Evolutionary conservation across 345 rosid species (phyloP), one percentile per base, ranked within the genome.

Genomic region (Arabidopsis arenosa): DNA sequence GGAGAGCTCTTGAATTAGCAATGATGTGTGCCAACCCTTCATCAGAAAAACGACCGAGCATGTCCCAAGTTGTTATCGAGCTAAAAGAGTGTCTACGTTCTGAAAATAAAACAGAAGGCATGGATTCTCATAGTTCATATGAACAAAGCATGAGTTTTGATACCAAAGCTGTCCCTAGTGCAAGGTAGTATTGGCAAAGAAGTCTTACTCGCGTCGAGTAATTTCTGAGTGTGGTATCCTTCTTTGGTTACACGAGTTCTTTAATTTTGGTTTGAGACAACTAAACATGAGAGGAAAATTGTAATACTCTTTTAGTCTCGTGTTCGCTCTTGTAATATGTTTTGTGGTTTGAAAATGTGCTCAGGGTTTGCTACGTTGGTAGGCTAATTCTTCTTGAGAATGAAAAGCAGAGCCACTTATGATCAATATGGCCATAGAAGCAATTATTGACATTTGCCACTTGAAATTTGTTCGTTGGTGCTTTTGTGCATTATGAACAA

Each of bases 1-100:
- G 87, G 89, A 85, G 73, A 68, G 74, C 62, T 2, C 49, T 84
- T 44, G 86, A 87, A 71, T 39, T 82, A 9, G 87, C 91, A 28
- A 70, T 82, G 85, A 9, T 75, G n/a, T 84, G 86, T 33, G 63
- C 81, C 3, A 70, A 68, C 44, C 44, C 68, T 54, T 40, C 69
- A 4, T 51, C 78, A 1, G 65, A 43, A 1, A 73, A 45, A 41
- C 48, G 89, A 68, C 91, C 89, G 30, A 63, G 33, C 53, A 85
- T 85, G 82, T 84, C 72, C 37, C 40, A 75, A 0, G 67, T 85
- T 23, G 70, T 84, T 23, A 1, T 4, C 21, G 87, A 70, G 10
- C 33, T 85, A 33, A 80, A 73, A 47, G 83, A 79, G 14, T 84
- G 85, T 49, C 57, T 78, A 7, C 11, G 4, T 23, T 56, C 73